Evolutionary conservation across 106 monocot species (phyloP).

Genomic region (Apostasia shenzhenica): DNA sequence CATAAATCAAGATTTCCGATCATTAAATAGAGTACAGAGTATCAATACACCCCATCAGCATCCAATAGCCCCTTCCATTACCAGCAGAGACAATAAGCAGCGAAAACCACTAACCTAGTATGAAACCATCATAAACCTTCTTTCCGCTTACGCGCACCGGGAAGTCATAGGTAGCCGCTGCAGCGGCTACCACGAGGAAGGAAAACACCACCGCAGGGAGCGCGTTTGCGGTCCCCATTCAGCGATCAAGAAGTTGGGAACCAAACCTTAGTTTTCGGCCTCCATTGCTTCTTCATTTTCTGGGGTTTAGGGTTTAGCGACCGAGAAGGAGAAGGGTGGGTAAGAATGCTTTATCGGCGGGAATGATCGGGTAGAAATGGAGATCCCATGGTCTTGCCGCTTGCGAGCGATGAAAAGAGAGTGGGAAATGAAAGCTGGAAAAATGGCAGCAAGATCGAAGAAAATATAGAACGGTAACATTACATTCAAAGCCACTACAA

Average conservation of each 20-base stretch:
- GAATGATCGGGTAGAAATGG: no score
- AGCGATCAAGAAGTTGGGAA: not conserved
- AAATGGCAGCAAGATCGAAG: no score
- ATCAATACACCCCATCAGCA: not conserved
- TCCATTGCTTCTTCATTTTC: no score
- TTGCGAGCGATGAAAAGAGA: no score
- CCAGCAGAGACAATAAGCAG: not conserved
- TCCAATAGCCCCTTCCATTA: not conserved
- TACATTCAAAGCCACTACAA: no score
- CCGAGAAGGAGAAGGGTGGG: no score
- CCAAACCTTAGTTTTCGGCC: no score
- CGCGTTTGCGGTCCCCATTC: slow-evolving; percentile 7
- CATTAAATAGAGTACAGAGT: not conserved
- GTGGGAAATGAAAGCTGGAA: no score
- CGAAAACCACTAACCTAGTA: slow-evolving; percentile 9
- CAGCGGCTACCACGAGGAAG: not conserved
- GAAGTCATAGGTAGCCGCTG: not conserved
- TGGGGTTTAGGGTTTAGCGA: no score
- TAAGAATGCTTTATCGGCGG: no score
- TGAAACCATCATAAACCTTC: not conserved
- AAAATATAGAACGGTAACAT: no score
- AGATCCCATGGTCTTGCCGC: no score
- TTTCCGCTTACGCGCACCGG: not conserved
- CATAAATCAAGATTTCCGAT: not conserved
- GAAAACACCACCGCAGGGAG: not conserved